A percentile compares a stretch with the other conserved stretches of the same genome.
phyloP scores from a whole-genome alignment of 164 flowering plant genomes.

The Macadamia integrifolia region DNA sequence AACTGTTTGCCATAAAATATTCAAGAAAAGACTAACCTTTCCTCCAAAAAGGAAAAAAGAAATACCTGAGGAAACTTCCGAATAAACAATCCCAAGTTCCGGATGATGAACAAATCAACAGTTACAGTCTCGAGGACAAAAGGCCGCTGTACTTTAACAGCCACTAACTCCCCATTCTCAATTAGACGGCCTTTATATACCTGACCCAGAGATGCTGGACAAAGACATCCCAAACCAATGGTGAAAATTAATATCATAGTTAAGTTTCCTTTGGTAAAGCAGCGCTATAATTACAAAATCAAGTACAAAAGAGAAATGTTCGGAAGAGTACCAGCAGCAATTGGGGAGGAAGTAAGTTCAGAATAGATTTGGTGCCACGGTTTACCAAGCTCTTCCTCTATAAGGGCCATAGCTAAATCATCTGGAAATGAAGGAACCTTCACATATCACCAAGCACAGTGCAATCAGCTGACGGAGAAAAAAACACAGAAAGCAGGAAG shows the following conservation, averaged over 20 bases:
- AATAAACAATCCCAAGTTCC: constrained; percentile 83
- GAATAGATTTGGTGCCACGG: constrained; percentile 85
- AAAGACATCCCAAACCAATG: not conserved
- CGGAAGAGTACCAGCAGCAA: constrained; percentile 83
- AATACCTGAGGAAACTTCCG: constrained; percentile 88
- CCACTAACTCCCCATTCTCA: constrained; percentile 95
- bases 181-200: constrained; percentile 93
- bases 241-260: not conserved
- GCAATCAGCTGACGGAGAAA: constrained; percentile 5
- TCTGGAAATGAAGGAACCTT: constrained; percentile 99
- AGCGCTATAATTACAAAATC: not conserved
- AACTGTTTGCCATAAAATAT: not conserved
- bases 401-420: constrained; percentile 95
- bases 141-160: constrained; percentile 98
- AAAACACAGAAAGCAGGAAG: not conserved
- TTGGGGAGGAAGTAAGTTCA: constrained; percentile 89
- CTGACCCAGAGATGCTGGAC: constrained; percentile 94
- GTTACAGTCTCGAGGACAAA: constrained; percentile 98
- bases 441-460: constrained; percentile 27
- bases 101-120: constrained; percentile 72
- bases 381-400: constrained; percentile 91
- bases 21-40: not conserved
- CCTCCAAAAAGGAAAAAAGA: too few relatives aligned
- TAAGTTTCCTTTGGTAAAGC: not conserved
- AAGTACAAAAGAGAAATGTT: not conserved